phyloP scores from a whole-genome alignment of 2,329 filamentous ascomycete species.

The Sordariomycetes sp. region DNA sequence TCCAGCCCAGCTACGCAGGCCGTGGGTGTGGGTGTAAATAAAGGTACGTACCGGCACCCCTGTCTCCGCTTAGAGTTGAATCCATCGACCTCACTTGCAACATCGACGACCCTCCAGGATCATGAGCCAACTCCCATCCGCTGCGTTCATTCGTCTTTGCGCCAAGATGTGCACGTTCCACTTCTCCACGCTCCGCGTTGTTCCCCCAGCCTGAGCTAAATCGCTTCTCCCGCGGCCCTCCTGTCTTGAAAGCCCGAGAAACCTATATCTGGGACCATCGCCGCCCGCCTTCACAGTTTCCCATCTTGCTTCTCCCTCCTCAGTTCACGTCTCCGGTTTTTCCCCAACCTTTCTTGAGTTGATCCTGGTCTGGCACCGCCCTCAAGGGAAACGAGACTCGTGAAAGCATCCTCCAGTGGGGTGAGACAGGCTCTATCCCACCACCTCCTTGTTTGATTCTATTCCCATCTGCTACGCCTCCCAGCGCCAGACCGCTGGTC shows the following conservation, averaged over 20 bases:
- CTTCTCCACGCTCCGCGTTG: slow-evolving; percentile 6
- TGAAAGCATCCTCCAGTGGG: not conserved
- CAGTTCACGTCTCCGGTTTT: not conserved
- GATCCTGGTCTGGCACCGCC: not conserved
- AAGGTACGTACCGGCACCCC: too few species aligned
- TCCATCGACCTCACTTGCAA: not conserved
- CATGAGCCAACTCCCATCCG: not conserved
- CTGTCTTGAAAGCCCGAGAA: not conserved
- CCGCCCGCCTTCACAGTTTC: too few species aligned
- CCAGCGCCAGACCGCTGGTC: not conserved
- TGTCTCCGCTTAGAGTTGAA: too few species aligned
- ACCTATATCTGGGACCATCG: slow-evolving; percentile 2
- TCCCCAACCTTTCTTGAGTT: not conserved
- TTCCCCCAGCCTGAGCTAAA: not conserved
- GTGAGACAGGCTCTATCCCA: slow-evolving; percentile 3
- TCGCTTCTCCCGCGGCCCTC: too few species aligned
- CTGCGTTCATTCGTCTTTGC: not conserved
- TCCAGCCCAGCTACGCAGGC: too few species aligned
- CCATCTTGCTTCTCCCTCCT: not conserved
- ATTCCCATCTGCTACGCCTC: not conserved
- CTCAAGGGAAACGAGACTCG: not conserved
- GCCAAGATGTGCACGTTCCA: slow-evolving; percentile 2
- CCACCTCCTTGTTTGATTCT: not conserved
- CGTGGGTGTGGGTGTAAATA: too few species aligned
- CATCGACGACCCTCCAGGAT: not conserved